Base-by-base conservation (phyloP, 257 asterid genomes). In the Schizonepeta tenuifolia region DNA sequence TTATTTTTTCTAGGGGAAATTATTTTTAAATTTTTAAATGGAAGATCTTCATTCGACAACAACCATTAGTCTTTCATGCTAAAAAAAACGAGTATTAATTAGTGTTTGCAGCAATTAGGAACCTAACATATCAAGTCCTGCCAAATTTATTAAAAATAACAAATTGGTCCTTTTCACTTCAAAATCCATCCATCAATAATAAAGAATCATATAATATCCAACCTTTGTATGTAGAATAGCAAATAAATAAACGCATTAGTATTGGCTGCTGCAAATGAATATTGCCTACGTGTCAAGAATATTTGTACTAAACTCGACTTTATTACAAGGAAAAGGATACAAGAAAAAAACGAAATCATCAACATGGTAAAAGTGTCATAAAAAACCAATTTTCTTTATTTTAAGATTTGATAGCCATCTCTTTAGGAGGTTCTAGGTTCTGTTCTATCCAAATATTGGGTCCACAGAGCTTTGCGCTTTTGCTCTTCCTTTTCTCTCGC, bases 381-480 rank as follows among this genome's bases (percentile, higher is more conserved):
- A 21, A 15, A 65, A 65, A 3, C 14, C 57, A 40, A n/a, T 10
- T 44, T 35, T 73, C 18, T 51, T 54, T 50, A 65, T 44, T 24
- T 24, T 24, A 24, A 24, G 26, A 24, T 24, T 51, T 18, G 71
- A 80, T 70, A 57, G 59, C 69, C 57, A 71, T 75, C 67, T 22
- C 75, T 58, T 67, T 75, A 7, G 82, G 80, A 81, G 86, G 78
- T 75, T 75, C 85, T 66, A 75, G 87, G 81, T 75, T 80, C 76
- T 60, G 79, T 71, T 78, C 85, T 85, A 78, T 86, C 85, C 81
- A 83, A 75, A 69, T 26, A 21, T 54, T 54, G 92, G 91, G 86
- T 61, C 94, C 94, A 82, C 87, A 70, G 31, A 60, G 54, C 65
- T 54, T 38, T 47, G 81, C 81, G 78, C 85, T 80, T 79, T 83